phyloP scores from a whole-genome alignment of 306 rosid species.

The Phaseolus lunatus region DNA sequence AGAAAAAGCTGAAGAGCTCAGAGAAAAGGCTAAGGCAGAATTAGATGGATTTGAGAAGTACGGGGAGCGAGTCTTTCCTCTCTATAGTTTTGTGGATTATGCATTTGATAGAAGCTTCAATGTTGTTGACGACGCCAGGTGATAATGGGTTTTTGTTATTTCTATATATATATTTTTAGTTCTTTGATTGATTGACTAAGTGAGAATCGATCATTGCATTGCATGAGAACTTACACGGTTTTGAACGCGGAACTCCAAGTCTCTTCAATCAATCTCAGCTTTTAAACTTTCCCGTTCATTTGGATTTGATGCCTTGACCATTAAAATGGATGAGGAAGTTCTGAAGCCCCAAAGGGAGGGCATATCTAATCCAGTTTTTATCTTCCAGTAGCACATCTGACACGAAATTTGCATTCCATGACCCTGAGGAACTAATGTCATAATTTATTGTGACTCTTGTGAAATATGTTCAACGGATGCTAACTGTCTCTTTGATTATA shows the following conservation, averaged over 20 bases:
- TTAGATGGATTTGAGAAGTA: slow-evolving; percentile 84
- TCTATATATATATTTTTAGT: neutral
- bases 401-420: neutral
- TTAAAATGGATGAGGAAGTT: neutral
- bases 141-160: slow-evolving; percentile 42
- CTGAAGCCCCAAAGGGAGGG: neutral
- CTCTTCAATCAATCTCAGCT: slow-evolving; percentile 3
- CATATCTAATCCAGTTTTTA: neutral
- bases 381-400: neutral
- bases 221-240: slow-evolving; percentile 42
- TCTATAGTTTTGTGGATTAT: slow-evolving; percentile 92
- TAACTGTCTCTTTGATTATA: neutral
- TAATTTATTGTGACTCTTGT: neutral
- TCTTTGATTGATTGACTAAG: slow-evolving; percentile 20
- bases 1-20: slow-evolving; percentile 81
- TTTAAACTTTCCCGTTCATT: neutral
- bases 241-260: slow-evolving; percentile 37
- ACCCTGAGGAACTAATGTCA: neutral
- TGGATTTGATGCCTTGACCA: slow-evolving; percentile 7
- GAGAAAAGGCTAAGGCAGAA: slow-evolving; percentile 74
- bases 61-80: slow-evolving; percentile 75
- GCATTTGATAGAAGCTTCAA: slow-evolving; percentile 83
- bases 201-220: slow-evolving; percentile 22
- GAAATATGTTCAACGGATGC: neutral
- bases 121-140: slow-evolving; percentile 58